Conservation (phyloP, 2,329 filamentous ascomycete genomes). For the Aureobasidium uvarum region DNA sequence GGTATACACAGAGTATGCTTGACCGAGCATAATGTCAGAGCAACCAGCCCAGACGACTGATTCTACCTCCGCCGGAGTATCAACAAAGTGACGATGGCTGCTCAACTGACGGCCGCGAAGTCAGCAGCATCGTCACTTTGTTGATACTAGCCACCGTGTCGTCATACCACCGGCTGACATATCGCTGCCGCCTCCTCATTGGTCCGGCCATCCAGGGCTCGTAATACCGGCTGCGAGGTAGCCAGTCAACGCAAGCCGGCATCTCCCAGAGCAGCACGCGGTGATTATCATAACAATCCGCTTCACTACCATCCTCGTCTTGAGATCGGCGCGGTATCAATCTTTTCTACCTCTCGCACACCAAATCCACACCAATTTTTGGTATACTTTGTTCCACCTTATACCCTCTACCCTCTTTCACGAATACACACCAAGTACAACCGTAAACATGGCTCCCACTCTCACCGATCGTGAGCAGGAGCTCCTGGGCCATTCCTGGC, state of each 20-base stretch:
- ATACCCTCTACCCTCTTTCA: background rate
- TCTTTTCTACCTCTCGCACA: background rate
- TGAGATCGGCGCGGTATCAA: background rate
- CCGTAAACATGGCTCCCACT: background rate
- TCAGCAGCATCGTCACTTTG: no score
- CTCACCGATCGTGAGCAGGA: background rate
- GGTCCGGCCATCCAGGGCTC: background rate
- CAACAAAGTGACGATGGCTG: background rate
- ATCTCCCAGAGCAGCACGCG: background rate
- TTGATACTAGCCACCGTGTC: background rate
- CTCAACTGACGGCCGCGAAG: background rate
- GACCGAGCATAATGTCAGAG: background rate
- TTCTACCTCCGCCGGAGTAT: background rate
- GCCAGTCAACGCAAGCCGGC: background rate
- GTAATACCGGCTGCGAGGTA: slow-evolving; percentile 6
- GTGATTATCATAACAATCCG: background rate
- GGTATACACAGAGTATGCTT: background rate
- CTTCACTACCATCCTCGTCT: background rate
- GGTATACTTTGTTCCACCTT: background rate
- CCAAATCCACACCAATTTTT: background rate
- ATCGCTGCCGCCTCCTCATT: background rate
- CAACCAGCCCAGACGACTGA: background rate
- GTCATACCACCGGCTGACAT: background rate
- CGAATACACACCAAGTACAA: background rate
- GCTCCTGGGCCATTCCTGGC: background rate